A percentile compares a stretch with the other conserved stretches of the same genome.
Evolutionary conservation across 2,329 filamentous ascomycete genomes (phyloP).

Genomic region (Aureobasidium mangrovei): DNA sequence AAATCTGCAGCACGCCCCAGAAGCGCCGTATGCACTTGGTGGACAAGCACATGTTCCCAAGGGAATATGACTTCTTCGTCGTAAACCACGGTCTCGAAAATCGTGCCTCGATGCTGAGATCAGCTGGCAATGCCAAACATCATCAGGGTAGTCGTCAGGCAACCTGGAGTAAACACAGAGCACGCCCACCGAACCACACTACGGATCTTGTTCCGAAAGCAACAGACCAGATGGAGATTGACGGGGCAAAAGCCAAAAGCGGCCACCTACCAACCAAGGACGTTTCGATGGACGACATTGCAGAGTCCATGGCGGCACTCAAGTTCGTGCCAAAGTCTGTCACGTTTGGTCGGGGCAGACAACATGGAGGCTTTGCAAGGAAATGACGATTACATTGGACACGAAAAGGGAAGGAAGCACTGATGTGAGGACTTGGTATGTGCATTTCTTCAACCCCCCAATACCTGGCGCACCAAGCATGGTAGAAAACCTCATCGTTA

Average conservation of each 20-base stretch:
- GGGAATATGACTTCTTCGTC: conserved; percentile 78
- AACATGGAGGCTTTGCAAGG: conserved; percentile 46
- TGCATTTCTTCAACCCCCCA: background rate
- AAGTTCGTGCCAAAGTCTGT: conserved; percentile 62
- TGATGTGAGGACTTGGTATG: background rate
- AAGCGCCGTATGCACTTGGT: conserved; percentile 84
- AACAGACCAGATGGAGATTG: background rate
- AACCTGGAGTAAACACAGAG: background rate
- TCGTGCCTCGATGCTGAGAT: conserved; percentile 65
- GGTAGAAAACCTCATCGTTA: background rate
- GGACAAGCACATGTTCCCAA: conserved; percentile 86
- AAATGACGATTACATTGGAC: conserved; percentile 24
- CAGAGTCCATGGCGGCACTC: conserved; percentile 61
- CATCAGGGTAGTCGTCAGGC: background rate
- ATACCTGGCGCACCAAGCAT: background rate
- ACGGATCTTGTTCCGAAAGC: too few species aligned
- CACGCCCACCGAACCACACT: background rate
- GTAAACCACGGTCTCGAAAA: conserved; percentile 86
- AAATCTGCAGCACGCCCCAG: conserved; percentile 70
- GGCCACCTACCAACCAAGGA: background rate
- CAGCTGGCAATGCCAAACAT: conserved; percentile 25
- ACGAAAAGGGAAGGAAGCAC: background rate
- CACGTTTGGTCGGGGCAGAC: conserved; percentile 52
- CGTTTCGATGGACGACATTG: conserved; percentile 48
- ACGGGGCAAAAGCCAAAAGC: background rate